phyloP scores from a whole-genome alignment of 495 filamentous ascomycete species.

The Podospora pseudocomata region DNA sequence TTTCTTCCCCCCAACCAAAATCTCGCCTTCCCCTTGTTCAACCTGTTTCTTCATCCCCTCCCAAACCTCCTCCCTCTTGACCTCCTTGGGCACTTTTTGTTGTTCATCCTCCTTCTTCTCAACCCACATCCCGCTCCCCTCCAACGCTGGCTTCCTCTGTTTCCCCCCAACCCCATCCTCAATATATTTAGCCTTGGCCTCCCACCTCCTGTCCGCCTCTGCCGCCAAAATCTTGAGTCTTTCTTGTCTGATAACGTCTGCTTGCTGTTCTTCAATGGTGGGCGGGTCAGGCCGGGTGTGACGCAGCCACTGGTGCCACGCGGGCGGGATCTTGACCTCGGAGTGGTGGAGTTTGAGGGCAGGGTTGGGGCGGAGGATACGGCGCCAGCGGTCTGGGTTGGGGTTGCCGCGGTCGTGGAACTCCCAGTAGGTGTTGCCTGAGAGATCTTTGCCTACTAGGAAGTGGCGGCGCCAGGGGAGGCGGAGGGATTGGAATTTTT shows the following conservation, averaged over 20 bases:
- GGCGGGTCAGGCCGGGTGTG: slow-evolving; percentile 70
- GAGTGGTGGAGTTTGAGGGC: slow-evolving; percentile 60
- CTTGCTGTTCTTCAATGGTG: slow-evolving; percentile 66
- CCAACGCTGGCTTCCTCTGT: not conserved
- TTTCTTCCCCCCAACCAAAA: slow-evolving; percentile 10
- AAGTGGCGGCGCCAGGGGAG: slow-evolving; percentile 84
- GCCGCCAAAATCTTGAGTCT: slow-evolving; percentile 71
- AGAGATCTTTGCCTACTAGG: slow-evolving; percentile 78
- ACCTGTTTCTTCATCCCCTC: slow-evolving; percentile 28
- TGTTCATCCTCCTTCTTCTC: not conserved
- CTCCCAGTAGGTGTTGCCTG: slow-evolving; percentile 93
- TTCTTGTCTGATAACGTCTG: slow-evolving; percentile 63
- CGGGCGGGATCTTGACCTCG: slow-evolving; percentile 54
- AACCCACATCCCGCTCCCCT: slow-evolving; percentile 1
- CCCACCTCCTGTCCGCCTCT: slow-evolving; percentile 82
- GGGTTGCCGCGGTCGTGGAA: slow-evolving; percentile 62
- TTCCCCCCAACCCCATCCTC: slow-evolving; percentile 9
- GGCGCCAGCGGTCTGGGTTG: slow-evolving; percentile 42
- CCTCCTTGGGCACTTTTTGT: slow-evolving; percentile 2
- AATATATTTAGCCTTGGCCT: slow-evolving; percentile 56
- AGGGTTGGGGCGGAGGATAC: slow-evolving; percentile 66
- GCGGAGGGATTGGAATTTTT: slow-evolving; percentile 77
- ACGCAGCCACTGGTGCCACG: slow-evolving; percentile 97
- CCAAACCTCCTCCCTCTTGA: slow-evolving; percentile 19
- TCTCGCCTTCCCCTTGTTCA: slow-evolving; percentile 13